Base-by-base conservation (phyloP, 2,329 filamentous ascomycete species). In the Monilinia aucupariae region DNA sequence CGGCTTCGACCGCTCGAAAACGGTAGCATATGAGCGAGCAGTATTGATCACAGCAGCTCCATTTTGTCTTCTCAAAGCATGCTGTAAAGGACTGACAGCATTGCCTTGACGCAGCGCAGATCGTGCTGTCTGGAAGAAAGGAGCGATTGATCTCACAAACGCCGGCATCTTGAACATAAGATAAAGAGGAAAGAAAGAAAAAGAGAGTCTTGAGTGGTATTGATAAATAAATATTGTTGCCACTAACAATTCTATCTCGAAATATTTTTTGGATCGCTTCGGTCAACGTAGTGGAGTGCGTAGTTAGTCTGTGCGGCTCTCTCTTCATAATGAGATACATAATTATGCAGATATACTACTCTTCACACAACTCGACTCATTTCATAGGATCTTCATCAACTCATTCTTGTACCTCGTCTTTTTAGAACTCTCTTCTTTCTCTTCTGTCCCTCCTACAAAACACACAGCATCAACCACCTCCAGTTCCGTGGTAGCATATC, bases 1-100 rank as follows among this genome's bases (percentile, higher is more conserved):
- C 65, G 94, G 94, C 85, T 99, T 99, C 75, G 82, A 87, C 75
- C 94, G 87, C 84, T 96, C 86, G 76, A 89, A 99, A 64, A 82
- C 81, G 66, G 72, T 68, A 62, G 85, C 85, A 71, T 88, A 88
- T 74, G 81, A 81, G 70, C 85, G 81, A 75, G 83, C 82, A 73
- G 87, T 78, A 78, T 86, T 87, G 73, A 88, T 80, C 70, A 87
- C 81, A 67, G 84, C 82, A 70, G 83, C 81, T 69, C 82, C 81
- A 74, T 84, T 85, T 77, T 86, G 83, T 70, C 79, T 78, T 74
- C 82, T 82, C 72, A 89, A 77, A 68, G 85, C 83, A 73, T 84
- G 83, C 78, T 92, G 90, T 71, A 97, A 81, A 60, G 92, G 90
- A 79, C 89, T 93, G 75, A 85, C 78, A 71, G 82, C 81, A 75